Base-by-base conservation (phyloP, 2,329 filamentous ascomycete species). In the Dryadomyces sulphureus region DNA sequence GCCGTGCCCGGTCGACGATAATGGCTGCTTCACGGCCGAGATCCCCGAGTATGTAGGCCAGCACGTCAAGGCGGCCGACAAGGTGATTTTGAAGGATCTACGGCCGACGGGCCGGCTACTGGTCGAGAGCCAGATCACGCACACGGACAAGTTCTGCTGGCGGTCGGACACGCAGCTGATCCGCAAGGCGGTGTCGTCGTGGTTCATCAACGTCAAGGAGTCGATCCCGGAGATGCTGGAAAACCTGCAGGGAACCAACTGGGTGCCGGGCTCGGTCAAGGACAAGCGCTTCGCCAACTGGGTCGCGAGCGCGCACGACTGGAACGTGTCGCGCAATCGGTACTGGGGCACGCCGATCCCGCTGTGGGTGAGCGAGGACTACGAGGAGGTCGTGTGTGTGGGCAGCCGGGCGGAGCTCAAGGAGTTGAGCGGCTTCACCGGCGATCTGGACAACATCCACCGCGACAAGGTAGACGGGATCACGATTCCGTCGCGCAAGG, bases 151-250 rank as follows among this genome's bases (percentile, higher is more conserved):
- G 19, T 90, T 90, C 75, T 95, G 90, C 63, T 88, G 84, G 66
- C 79, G 90, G 50, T 94, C 88, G n/a, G 90, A 95, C 59, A 95
- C 86, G 0, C 90, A 88, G 25, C 72, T 96, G 51, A 94, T 96
- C 55, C 92, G 94, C 65, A 79, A 84, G 53, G 87, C 90, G 22
- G 87, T 95, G 17, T 85, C 89, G 8, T 87, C 88, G 1, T 96
- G 90, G 90, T 95, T 95, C 60, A 83, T 96, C 56, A 86, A 85
- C 61, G 86, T 95, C 41, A 77, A 81, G 17, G 76, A 84, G 49
- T 83, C 88, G 54, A 78, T 94, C 44, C 87, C 88, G 1, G 69
- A 89, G 53, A 90, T 96, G 81, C 70, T 95, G n/a, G 71, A 85
- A 55, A 92, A 90, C 54, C 89, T 95, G 49, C 82, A 94, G 57